These are phyloP conservation scores for Juncus inflexus DNA, from an alignment of 176 grass and related monocot species.

Conservation along the genomic window DNA sequence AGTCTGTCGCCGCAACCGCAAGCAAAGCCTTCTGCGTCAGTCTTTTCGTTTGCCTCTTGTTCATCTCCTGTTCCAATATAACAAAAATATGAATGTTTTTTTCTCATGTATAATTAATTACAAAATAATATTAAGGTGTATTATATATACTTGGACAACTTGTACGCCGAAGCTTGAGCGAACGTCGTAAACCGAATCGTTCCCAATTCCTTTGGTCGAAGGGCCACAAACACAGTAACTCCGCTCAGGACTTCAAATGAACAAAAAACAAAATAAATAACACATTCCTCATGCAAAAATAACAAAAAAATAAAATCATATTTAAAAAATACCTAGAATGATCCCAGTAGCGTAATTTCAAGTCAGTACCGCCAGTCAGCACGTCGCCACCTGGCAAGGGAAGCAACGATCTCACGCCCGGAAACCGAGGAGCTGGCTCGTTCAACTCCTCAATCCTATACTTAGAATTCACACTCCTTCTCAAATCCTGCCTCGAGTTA, in stretches of 20 bases:
- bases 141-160: slow-evolving; percentile 78
- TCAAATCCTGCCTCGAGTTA: slow-evolving; percentile 44
- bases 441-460: slow-evolving; percentile 88
- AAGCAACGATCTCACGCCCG: slow-evolving; percentile 78
- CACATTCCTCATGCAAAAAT: not conserved
- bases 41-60: slow-evolving; percentile 36
- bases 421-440: slow-evolving; percentile 57
- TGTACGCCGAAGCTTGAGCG: slow-evolving; percentile 86
- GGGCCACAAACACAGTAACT: slow-evolving; percentile 90
- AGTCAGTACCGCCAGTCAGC: slow-evolving; percentile 77
- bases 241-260: slow-evolving; percentile 71
- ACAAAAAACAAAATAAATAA: slow-evolving; percentile 21
- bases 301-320: not conserved
- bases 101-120: slow-evolving; percentile 4
- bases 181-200: slow-evolving; percentile 74
- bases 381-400: slow-evolving; percentile 84
- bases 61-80: slow-evolving; percentile 50
- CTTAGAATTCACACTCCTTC: slow-evolving; percentile 52
- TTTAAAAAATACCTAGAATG: slow-evolving; percentile 66
- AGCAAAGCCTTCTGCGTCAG: slow-evolving; percentile 63
- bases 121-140: not conserved
- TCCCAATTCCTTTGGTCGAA: slow-evolving; percentile 65
- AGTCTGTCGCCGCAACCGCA: slow-evolving; percentile 61
- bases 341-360: slow-evolving; percentile 95
- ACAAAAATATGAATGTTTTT: slow-evolving; percentile 10